Evolutionary conservation across 805 yeast species (phyloP).

Genomic region (Metschnikowia bowlesiae): DNA sequence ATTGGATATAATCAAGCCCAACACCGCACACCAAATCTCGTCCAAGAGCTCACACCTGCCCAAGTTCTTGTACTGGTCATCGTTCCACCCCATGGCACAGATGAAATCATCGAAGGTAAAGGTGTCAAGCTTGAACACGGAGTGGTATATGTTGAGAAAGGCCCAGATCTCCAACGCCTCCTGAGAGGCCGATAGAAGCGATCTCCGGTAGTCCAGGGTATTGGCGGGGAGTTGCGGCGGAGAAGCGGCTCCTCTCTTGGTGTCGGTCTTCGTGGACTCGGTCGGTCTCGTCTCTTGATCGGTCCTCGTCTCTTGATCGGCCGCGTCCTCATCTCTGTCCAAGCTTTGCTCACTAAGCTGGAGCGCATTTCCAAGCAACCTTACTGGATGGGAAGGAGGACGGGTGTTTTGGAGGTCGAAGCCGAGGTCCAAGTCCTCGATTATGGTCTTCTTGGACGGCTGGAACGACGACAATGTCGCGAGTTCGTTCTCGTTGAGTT

Average conservation of each 20-base stretch:
- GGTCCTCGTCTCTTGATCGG: background rate
- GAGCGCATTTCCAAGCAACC: conserved; percentile 14
- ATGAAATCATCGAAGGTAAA: conserved; percentile 78
- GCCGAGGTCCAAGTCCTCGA: conserved; percentile 14
- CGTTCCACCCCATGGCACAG: conserved; percentile 49
- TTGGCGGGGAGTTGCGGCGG: background rate
- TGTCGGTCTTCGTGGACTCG: background rate
- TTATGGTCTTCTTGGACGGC: conserved; percentile 18
- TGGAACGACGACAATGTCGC: conserved; percentile 12
- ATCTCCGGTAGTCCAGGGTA: background rate
- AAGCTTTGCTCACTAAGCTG: conserved; percentile 7
- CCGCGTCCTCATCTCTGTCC: conserved; percentile 9
- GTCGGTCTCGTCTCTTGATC: too few relatives aligned
- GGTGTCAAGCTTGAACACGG: conserved; percentile 60
- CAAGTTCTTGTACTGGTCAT: conserved; percentile 32
- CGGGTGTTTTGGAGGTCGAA: conserved; percentile 17
- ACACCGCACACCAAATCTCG: conserved; percentile 64
- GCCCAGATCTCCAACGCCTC: conserved; percentile 69
- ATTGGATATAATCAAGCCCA: conserved; percentile 51
- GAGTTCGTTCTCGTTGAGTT: conserved; percentile 11
- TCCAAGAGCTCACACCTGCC: conserved; percentile 51
- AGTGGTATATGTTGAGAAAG: conserved; percentile 66
- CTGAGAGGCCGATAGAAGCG: conserved; percentile 19
- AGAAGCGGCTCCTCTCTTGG: background rate
- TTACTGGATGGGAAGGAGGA: conserved; percentile 10